phyloP scores from a whole-genome alignment of 2,329 filamentous ascomycete species.

The Corynespora cassiicola region DNA sequence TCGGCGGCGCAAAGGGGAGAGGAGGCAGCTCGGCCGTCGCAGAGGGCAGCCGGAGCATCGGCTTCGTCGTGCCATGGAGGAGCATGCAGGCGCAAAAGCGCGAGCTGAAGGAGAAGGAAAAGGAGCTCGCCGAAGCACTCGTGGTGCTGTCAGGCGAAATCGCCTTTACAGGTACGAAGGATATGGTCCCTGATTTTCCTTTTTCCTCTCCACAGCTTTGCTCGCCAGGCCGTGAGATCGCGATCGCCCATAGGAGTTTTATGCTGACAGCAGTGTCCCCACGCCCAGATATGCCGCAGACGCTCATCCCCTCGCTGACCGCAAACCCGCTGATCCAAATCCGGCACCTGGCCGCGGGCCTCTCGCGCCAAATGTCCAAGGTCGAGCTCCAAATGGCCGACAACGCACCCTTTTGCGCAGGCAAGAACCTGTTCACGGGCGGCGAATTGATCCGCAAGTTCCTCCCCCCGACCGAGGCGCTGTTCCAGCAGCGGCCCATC shows the following conservation, averaged over 20 bases:
- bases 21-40: too few species aligned
- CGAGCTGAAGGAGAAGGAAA: constrained; percentile 40
- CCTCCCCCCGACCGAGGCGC: constrained; percentile 35
- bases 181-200: too few species aligned
- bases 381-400: constrained; percentile 43
- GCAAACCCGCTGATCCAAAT: constrained; percentile 41
- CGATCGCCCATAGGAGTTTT: too few species aligned
- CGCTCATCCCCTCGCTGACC: constrained; percentile 38
- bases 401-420: constrained; percentile 36
- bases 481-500: constrained; percentile 37
- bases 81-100: constrained; percentile 42
- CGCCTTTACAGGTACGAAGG: constrained; percentile 40
- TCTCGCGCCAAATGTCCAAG: constrained; percentile 43
- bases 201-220: too few species aligned
- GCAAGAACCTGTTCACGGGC: constrained; percentile 42
- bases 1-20: constrained; percentile 19
- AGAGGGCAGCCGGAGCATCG: constrained; percentile 33
- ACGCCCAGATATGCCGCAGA: constrained; percentile 35
- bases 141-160: constrained; percentile 41
- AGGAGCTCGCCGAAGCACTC: constrained; percentile 40
- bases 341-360: constrained; percentile 39
- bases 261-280: constrained; percentile 9
- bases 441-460: constrained; percentile 41
- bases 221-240: too few species aligned
- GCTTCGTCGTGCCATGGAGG: constrained; percentile 44